Base-by-base conservation (phyloP, 2,329 filamentous ascomycete genomes). In the Pseudogymnoascus sp. region DNA sequence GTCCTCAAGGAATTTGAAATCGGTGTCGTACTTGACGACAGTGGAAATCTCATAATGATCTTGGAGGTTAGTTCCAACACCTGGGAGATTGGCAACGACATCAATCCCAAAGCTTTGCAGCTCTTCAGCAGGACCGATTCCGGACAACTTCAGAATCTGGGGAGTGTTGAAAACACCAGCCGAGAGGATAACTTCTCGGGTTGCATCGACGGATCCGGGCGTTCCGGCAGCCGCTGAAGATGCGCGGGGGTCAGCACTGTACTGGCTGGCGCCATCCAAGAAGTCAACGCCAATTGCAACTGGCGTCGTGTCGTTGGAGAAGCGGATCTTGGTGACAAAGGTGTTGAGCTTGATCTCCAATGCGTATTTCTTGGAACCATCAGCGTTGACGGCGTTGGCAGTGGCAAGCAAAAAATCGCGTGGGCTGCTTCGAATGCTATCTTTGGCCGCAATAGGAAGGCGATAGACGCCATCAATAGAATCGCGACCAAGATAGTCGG, bases 1-100 rank as follows among this genome's bases (percentile, higher is more conserved):
- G 16, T 70, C 70, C 3, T 71, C 63, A 25, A 74, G 69, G 16
- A 73, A 65, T 4, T 69, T 71, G 66, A 76, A 78, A 64, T 76
- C 72, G 60, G 70, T 75, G 3, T 72, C 76, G 23, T 79, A 74
- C 33, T 76, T 80, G 40, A 78, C 71, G 16, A 80, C 73, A 14
- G 45, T 60, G 23, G 74, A 72, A 59, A 81, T 76, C 69, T 80
- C 81, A 69, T 81, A 81, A 64, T 81, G 80, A 69, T 87, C 82
- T 68, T 81, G 77, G 1, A 86, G 75, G 71, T 87, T 86, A 35
- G 75, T 78, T 43, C 85, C 86, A n/a, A 89, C 84, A 21, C 62
- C 62, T 0, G 84, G 84, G 1, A 85, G 76, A 68, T 88, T 77
- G 3, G 74, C 72, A 37, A 85, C 67, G 4, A 85, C 75, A 2